Evolutionary conservation across 2,329 filamentous ascomycete genomes (phyloP).

Genomic region (Aureobasidium sp.): DNA sequence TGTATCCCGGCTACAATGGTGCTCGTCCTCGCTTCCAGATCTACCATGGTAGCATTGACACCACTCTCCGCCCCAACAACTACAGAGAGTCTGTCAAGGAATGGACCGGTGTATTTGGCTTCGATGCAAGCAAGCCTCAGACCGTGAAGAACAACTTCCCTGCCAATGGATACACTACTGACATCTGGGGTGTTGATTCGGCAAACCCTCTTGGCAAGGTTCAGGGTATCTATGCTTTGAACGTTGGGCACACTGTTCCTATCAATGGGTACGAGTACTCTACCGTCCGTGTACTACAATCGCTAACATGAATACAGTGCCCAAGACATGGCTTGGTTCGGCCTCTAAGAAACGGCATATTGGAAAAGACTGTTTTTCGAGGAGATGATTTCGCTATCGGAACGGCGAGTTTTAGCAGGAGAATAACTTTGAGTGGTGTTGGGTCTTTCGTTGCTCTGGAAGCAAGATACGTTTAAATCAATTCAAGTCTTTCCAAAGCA

Average conservation of each 20-base stretch:
- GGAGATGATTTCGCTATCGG: not conserved
- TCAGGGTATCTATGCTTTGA: conserved; percentile 28
- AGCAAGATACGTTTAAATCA: not conserved
- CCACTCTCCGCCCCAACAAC: conserved; percentile 41
- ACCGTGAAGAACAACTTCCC: conserved; percentile 25
- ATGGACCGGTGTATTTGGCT: conserved; percentile 44
- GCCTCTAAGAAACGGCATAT: not conserved
- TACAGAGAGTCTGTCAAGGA: conserved; percentile 51
- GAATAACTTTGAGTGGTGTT: not conserved
- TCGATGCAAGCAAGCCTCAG: conserved; percentile 22
- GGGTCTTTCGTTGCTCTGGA: not conserved
- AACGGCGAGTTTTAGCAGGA: not conserved
- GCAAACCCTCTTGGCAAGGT: conserved; percentile 16
- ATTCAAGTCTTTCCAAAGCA: not conserved
- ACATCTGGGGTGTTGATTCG: conserved; percentile 21
- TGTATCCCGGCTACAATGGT: conserved; percentile 45
- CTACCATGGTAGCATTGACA: conserved; percentile 47
- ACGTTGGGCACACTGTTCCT: conserved; percentile 28
- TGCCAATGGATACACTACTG: conserved; percentile 25
- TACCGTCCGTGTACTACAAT: accelerated
- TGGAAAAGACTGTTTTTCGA: not conserved
- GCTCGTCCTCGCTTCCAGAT: conserved; percentile 47
- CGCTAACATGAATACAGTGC: not conserved
- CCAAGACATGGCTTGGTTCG: conserved; percentile 9
- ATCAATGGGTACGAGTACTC: conserved; percentile 20